A percentile compares a stretch with the other conserved stretches of the same genome.
Conservation (phyloP, 1,139 yeast species). For the Geotrichum siamense region DNA sequence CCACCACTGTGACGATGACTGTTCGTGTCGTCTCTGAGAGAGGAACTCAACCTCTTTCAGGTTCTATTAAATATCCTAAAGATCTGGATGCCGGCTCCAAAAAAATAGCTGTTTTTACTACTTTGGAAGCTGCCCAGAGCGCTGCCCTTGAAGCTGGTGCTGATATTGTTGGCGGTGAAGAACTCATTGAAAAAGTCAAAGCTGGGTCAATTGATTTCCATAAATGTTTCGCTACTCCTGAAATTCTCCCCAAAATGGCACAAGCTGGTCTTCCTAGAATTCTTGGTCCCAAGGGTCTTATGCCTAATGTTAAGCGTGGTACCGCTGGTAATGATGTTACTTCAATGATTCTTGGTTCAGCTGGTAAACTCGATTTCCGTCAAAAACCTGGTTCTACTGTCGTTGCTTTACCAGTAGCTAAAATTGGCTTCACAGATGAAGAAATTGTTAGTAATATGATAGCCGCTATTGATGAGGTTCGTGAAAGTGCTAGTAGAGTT, state of each 20-base stretch:
- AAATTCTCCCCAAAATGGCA: slow-evolving; percentile 54
- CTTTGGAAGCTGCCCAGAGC: slow-evolving; percentile 45
- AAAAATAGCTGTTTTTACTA: slow-evolving; percentile 62
- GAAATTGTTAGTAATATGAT: slow-evolving; percentile 68
- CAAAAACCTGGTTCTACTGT: slow-evolving; percentile 43
- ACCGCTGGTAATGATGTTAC: slow-evolving; percentile 69
- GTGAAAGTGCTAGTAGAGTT: slow-evolving; percentile 47
- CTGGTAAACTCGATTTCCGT: slow-evolving; percentile 68
- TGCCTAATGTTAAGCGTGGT: slow-evolving; percentile 83
- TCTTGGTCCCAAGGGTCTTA: slow-evolving; percentile 82
- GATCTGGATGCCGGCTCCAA: slow-evolving; percentile 52
- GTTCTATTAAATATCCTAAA: slow-evolving; percentile 69
- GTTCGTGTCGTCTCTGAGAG: slow-evolving; percentile 66
- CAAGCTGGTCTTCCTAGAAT: slow-evolving; percentile 52
- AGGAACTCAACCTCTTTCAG: slow-evolving; percentile 70
- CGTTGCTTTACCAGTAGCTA: slow-evolving; percentile 59
- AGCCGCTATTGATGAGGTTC: slow-evolving; percentile 61
- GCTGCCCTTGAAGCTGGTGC: slow-evolving; percentile 56
- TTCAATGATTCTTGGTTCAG: slow-evolving; percentile 46
- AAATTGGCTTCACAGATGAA: slow-evolving; percentile 64
- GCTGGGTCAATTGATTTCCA: slow-evolving; percentile 60
- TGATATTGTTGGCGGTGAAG: slow-evolving; percentile 60
- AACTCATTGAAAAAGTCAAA: slow-evolving; percentile 56
- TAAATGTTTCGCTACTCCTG: slow-evolving; percentile 81
- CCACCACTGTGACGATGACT: slow-evolving; percentile 61